Evolutionary conservation across 768 basidiomycete species (phyloP).

Genomic region (Lactarius evosmus): DNA sequence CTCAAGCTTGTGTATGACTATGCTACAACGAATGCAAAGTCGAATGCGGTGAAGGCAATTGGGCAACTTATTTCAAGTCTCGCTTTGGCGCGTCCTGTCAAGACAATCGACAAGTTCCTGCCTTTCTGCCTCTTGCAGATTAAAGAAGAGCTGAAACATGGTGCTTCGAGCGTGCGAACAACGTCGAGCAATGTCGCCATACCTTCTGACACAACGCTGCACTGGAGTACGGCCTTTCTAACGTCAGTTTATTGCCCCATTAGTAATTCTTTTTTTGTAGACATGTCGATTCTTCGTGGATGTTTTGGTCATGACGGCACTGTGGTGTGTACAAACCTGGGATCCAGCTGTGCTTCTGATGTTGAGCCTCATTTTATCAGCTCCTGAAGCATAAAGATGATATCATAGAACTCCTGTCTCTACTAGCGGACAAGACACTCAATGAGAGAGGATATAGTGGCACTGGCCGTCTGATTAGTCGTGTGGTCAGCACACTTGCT

Average conservation of each 20-base stretch:
- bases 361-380: constrained; percentile 37
- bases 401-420: constrained; percentile 56
- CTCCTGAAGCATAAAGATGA: constrained; percentile 65
- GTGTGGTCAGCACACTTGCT: constrained; percentile 70
- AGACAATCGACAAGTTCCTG: constrained; percentile 77
- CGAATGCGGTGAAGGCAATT: constrained; percentile 88
- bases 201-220: constrained; percentile 83
- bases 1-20: constrained; percentile 84
- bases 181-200: constrained; percentile 71
- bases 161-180: constrained; percentile 82
- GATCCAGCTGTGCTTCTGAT: constrained; percentile 10
- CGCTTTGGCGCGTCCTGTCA: constrained; percentile 70
- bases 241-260: constrained; percentile 13
- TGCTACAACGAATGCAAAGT: constrained; percentile 82
- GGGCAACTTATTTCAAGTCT: constrained; percentile 85
- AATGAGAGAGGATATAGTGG: constrained; percentile 86
- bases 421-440: constrained; percentile 76
- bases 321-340: constrained; percentile 43
- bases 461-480: constrained; percentile 71
- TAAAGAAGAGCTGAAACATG: constrained; percentile 80
- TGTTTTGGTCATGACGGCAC: constrained; percentile 73
- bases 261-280: constrained; percentile 39
- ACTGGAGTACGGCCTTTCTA: constrained; percentile 73
- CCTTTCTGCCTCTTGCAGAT: constrained; percentile 75
- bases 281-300: constrained; percentile 78